Percentiles rank a stretch among this genome's conserved stretches.
phyloP scores from a whole-genome alignment of 352 stramenopile species.

The Phytophthora crassamura region DNA sequence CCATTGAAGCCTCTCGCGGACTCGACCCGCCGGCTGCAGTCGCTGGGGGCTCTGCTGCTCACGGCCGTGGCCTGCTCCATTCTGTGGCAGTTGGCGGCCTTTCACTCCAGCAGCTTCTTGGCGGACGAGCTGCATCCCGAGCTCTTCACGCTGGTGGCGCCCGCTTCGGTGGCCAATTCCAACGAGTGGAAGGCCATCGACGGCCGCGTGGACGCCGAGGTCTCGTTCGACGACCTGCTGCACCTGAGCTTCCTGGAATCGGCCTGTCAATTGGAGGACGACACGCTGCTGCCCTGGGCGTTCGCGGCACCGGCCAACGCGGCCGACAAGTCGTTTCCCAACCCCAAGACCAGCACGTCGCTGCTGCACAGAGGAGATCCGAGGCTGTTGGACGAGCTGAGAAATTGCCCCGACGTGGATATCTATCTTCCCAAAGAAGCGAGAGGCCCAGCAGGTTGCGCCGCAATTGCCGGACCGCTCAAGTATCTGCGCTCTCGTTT shows the following conservation, averaged over 20 bases:
- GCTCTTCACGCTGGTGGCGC: too few relatives aligned
- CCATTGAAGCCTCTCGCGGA: too few relatives aligned
- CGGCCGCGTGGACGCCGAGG: constrained; percentile 16
- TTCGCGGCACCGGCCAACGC: constrained; percentile 28
- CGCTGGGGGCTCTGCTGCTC: constrained; percentile 29
- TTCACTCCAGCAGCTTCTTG: constrained; percentile 27
- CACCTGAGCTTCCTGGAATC: constrained; percentile 46
- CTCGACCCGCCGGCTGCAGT: constrained; percentile 26
- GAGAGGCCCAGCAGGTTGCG: constrained; percentile 40
- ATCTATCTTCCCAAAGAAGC: constrained; percentile 54
- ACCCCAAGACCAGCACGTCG: constrained; percentile 22
- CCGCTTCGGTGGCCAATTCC: constrained; percentile 15
- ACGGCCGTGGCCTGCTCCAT: constrained; percentile 25
- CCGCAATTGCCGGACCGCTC: constrained; percentile 50
- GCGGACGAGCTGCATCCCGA: constrained; percentile 24
- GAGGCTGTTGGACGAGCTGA: constrained; percentile 49
- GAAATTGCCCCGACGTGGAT: constrained; percentile 62
- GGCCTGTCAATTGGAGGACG: constrained; percentile 44
- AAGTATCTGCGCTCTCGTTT: constrained; percentile 39
- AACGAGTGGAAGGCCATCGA: constrained; percentile 26
- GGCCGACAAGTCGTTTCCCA: constrained; percentile 9
- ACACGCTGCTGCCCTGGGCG: constrained; percentile 46
- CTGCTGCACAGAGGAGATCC: constrained; percentile 43
- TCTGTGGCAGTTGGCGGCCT: constrained; percentile 30
- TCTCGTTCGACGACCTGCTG: constrained; percentile 45